Evolutionary conservation across 192 early-diverging fungal species (phyloP), one percentile per base, ranked within the genome.

Genomic region (Physocladia obscura): DNA sequence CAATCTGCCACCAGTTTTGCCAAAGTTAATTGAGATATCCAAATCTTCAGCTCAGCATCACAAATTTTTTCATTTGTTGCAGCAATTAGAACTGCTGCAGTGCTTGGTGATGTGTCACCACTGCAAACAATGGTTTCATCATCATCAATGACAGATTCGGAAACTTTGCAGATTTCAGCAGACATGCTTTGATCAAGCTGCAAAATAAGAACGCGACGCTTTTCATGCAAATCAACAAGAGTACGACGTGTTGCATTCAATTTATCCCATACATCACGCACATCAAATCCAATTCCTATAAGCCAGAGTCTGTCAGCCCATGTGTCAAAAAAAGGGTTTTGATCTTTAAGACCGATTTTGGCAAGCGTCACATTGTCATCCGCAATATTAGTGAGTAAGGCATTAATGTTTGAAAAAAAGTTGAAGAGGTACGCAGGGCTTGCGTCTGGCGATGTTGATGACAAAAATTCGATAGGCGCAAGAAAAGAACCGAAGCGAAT

Each of bases 401-500:
- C 54, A 39, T 56, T 56, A 55, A 58, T 36, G 38, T 59, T 57
- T 13, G 8, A n/a, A 15, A 57, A 37, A n/a, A 65, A 52, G 13
- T 17, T 32, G 36, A 70, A 70, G 24, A 71, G 47, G 21, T 29
- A 32, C 36, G 26, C 0, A 3, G 1, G 5, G 0, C 48, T 21
- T n/a, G 30, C 17, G 11, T 27, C 15, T 22, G 1, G 24, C 37
- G 40, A 11, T 30, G 47, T n/a, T 13, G 57, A 32, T 1, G 77
- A 50, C 17, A 91, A 73, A 4, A 87, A 79, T 26, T 81, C 61
- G 44, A 88, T 49, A 5, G 93, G 90, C 21, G 87, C 89, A 29
- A 93, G 72, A 51, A 79, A 82, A 75, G 91, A 88, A 38, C 77
- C 80, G 26, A 92, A 74, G n/a, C 93, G 81, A 30, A 94, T 74